Conservation (phyloP, 805 yeast species). For the Pichia scutulata region DNA sequence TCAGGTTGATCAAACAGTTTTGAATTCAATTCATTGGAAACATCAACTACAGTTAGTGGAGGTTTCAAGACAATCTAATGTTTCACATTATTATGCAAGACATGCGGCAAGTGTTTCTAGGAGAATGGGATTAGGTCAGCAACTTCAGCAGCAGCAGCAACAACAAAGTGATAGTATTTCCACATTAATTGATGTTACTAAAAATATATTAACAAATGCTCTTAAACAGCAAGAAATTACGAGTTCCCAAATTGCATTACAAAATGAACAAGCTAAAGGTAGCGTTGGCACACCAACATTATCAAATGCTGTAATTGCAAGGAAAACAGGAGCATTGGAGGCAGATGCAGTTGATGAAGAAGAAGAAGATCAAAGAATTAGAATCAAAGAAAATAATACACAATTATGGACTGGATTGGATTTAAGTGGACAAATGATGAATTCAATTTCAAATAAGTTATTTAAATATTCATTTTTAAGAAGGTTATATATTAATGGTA, state of each 20-base stretch:
- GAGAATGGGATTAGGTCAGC: slow-evolving; percentile 27
- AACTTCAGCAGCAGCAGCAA: slow-evolving; percentile 9
- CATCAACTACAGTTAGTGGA: slow-evolving; percentile 71
- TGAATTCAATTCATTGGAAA: slow-evolving; percentile 55
- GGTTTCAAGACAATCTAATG: slow-evolving; percentile 52
- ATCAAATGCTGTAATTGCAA: slow-evolving; percentile 27
- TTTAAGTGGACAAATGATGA: slow-evolving; percentile 80
- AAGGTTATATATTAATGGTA: slow-evolving; percentile 80
- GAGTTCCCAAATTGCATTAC: slow-evolving; percentile 11
- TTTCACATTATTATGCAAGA: slow-evolving; percentile 79
- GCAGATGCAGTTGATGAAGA: slow-evolving; percentile 43
- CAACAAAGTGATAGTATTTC: slow-evolving; percentile 9
- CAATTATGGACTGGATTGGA: slow-evolving; percentile 95
- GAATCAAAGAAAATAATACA: slow-evolving; percentile 50
- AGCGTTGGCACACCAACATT: slow-evolving; percentile 34
- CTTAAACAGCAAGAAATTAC: slow-evolving; percentile 20
- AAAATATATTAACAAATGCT: slow-evolving; percentile 27
- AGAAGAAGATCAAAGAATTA: slow-evolving; percentile 58
- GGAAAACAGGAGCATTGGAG: slow-evolving; percentile 22
- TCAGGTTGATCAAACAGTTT: slow-evolving; percentile 29
- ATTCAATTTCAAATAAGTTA: slow-evolving; percentile 59
- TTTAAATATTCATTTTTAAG: slow-evolving; percentile 81
- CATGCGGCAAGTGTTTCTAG: slow-evolving; percentile 67
- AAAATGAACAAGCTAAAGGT: slow-evolving; percentile 15
- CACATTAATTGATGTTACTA: slow-evolving; percentile 36